Evolutionary conservation across 345 rosid species (phyloP), one percentile per base, ranked within the genome.

Genomic region (Lagerstroemia speciosa): DNA sequence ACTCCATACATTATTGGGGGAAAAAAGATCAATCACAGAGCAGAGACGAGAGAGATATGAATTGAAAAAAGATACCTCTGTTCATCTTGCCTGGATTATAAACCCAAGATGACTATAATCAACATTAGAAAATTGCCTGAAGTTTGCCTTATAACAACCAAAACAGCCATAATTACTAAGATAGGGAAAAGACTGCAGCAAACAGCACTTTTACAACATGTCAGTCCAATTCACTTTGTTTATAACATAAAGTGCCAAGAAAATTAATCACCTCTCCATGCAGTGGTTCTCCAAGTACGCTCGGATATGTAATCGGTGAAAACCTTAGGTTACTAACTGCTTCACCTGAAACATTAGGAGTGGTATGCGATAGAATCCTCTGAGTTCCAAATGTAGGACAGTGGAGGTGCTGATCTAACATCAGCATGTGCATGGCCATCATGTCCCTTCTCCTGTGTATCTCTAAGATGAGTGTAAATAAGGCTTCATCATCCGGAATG

Each of bases 391-490:
- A 89, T 34, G 99, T 82, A 62, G 98, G 97, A 76, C 97, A 91
- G 75, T 94, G 97, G 70, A 94, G 99, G 75, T 89, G 97, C 72
- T 92, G 99, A 77, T 88, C 99, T 78, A 94, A 74, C 98, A 94
- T 91, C 71, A 84, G 89, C 98, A 94, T 94, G 77, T 94, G 98
- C 96, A 81, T 86, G 37, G 98, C 99, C 97, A 94, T 88, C 76
- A 85, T 87, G 83, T 94, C 99, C 76, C 97, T 84, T 79, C 98
- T 88, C 88, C 97, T 78, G 71, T 89, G 99, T 68, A 91, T 94
- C 86, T 94, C 98, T 86, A 92, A 72, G 77, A 92, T 84, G 63
- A 94, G 90, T 38, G 96, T 91, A 83, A 89, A 92, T 77, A 89
- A 87, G 70, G 98, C 98, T 81, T 89, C 97, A 71, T 94, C 97